Percentiles rank a stretch among this genome's conserved stretches.
phyloP scores from a whole-genome alignment of 352 stramenopile species.

The Phytophthora brassicae region DNA sequence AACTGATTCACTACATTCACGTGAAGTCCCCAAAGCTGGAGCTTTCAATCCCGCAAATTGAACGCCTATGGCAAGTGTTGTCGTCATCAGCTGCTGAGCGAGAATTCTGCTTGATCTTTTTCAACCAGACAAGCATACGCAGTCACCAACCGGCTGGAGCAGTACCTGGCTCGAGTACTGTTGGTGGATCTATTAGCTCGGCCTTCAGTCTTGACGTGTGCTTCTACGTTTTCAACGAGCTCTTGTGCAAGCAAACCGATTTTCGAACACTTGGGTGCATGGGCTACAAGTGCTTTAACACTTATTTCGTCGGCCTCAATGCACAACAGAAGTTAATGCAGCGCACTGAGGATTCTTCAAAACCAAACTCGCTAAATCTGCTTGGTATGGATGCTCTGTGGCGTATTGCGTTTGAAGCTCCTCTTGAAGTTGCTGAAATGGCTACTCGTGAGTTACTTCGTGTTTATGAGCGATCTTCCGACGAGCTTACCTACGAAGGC shows the following conservation, averaged over 20 bases:
- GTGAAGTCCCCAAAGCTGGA: slow-evolving; percentile 78
- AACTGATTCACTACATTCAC: slow-evolving; percentile 88
- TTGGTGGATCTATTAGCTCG: slow-evolving; percentile 55
- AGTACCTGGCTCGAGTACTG: slow-evolving; percentile 17
- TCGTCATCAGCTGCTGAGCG: slow-evolving; percentile 70
- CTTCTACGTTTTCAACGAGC: slow-evolving; percentile 80
- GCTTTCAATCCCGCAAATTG: slow-evolving; percentile 73
- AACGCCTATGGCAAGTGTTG: slow-evolving; percentile 75
- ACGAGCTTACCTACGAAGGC: slow-evolving; percentile 15
- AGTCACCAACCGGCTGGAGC: slow-evolving; percentile 34
- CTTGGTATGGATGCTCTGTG: slow-evolving; percentile 83
- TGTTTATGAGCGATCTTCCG: slow-evolving; percentile 72
- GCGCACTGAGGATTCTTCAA: slow-evolving; percentile 10
- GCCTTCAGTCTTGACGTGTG: slow-evolving; percentile 81
- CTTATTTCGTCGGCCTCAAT: slow-evolving; percentile 85
- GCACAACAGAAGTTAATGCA: slow-evolving; percentile 47
- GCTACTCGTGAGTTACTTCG: slow-evolving; percentile 78
- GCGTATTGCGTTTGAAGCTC: slow-evolving; percentile 80
- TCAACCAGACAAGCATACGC: slow-evolving; percentile 78
- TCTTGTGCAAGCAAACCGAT: slow-evolving; percentile 80
- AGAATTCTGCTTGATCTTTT: slow-evolving; percentile 84
- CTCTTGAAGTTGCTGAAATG: slow-evolving; percentile 73
- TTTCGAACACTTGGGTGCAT: slow-evolving; percentile 68
- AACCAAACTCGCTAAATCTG: slow-evolving; percentile 40
- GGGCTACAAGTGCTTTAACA: slow-evolving; percentile 88